Percentiles rank a stretch among this genome's conserved stretches.
These are phyloP conservation scores for Aphanoascus verrucosus DNA, from an alignment of 2,329 filamentous ascomycete species.

Conservation along the genomic window DNA sequence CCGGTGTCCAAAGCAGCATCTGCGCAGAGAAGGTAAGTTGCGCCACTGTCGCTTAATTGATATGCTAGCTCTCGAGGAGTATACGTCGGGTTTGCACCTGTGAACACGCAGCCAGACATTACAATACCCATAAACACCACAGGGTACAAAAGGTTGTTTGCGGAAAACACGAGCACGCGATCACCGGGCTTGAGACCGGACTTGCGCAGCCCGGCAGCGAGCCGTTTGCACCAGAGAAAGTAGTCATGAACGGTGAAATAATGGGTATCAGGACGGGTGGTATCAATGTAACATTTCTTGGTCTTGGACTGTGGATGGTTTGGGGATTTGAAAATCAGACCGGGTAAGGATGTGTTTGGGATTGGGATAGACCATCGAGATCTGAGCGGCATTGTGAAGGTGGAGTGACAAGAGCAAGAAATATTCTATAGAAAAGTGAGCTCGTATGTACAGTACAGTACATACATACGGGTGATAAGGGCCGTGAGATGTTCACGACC, in stretches of 20 bases:
- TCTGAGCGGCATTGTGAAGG: constrained; percentile 42
- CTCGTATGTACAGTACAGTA: too few species aligned
- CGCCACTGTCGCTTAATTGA: constrained; percentile 61
- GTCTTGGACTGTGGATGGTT: constrained; percentile 37
- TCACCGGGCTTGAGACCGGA: constrained; percentile 57
- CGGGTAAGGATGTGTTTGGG: constrained; percentile 37
- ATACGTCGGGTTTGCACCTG: constrained; percentile 61
- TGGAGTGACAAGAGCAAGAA: neutral
- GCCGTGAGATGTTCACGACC: neutral
- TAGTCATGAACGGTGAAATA: constrained; percentile 54
- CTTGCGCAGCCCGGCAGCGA: constrained; percentile 56
- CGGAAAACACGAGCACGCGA: constrained; percentile 61
- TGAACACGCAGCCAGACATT: constrained; percentile 70
- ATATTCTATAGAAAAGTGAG: neutral
- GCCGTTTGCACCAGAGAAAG: constrained; percentile 59
- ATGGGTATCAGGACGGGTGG: constrained; percentile 55
- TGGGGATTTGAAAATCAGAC: constrained; percentile 43
- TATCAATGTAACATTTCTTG: constrained; percentile 49
- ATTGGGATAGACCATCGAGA: constrained; percentile 41
- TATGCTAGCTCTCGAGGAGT: constrained; percentile 62
- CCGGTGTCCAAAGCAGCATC: constrained; percentile 51
- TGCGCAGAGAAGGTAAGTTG: constrained; percentile 56
- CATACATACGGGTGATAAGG: too few species aligned
- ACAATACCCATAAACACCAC: constrained; percentile 59
- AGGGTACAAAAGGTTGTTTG: constrained; percentile 64